Evolutionary conservation across 768 basidiomycete genomes (phyloP).

Genomic region (Leccinum subtestaceum): DNA sequence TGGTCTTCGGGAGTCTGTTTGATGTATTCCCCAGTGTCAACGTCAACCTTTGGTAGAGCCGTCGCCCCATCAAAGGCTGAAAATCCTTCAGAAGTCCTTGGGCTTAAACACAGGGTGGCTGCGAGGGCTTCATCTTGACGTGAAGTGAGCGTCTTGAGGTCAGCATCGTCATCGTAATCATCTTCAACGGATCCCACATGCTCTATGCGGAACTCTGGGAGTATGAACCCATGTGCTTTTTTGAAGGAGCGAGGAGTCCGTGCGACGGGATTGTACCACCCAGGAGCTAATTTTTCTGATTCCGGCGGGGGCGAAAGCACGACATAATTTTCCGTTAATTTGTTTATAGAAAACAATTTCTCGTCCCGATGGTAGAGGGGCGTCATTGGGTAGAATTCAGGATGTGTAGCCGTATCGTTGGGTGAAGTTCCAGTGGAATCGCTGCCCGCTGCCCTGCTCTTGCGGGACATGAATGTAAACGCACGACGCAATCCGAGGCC

Average conservation of each 20-base stretch:
- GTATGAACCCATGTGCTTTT: conserved; percentile 12
- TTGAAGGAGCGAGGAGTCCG: conserved; percentile 17
- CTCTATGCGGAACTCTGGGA: conserved; percentile 22
- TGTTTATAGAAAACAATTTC: conserved; percentile 27
- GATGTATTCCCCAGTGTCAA: conserved; percentile 6
- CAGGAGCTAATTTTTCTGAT: conserved; percentile 34
- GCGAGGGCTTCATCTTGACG: conserved; percentile 36
- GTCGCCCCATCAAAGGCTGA: background rate
- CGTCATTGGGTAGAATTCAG: conserved; percentile 24
- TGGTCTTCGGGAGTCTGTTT: conserved; percentile 2
- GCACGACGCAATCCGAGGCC: conserved; percentile 31
- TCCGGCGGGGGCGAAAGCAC: conserved; percentile 21
- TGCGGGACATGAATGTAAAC: conserved; percentile 26
- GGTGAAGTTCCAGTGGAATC: conserved; percentile 18
- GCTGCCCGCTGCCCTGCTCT: conserved; percentile 18
- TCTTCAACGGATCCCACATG: conserved; percentile 16
- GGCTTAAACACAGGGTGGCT: conserved; percentile 45
- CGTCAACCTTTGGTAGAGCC: conserved; percentile 3
- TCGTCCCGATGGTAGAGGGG: conserved; percentile 25
- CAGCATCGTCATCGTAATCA: conserved; percentile 26
- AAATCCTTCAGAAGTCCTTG: conserved; percentile 39
- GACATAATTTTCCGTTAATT: conserved; percentile 20
- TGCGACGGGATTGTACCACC: conserved; percentile 28
- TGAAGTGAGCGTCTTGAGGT: conserved; percentile 31
- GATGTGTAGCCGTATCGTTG: conserved; percentile 5